Evolutionary conservation across 1,284 basidiomycete species (phyloP), one percentile per base, ranked within the genome.

Genomic region (Polyporus tsugae): DNA sequence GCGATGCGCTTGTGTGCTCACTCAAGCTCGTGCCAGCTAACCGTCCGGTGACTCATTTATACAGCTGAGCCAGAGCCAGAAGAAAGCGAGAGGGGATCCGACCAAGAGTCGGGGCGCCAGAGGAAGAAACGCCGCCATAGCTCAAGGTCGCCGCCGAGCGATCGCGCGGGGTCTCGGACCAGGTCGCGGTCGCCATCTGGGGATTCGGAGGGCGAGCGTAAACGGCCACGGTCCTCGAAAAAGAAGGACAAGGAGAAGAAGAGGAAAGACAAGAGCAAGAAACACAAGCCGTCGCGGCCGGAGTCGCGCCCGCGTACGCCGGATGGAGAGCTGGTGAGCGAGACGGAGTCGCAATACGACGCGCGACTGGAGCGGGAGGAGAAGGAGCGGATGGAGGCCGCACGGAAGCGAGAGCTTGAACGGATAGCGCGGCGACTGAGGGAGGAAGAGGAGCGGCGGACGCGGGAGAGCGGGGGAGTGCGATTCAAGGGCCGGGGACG

Each of bases 321-420:
- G 36, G 72, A 69, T 39, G 63, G 65, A 5, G 74, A 69, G 46
- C 74, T 89, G 85, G 13, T 86, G 84, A 73, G 86, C 90, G 84
- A 85, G 74, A 85, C 84, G 0, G 81, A 84, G 70, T 84, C 84
- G 76, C 91, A 93, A 75, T 91, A 92, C 73, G 92, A 92, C 75
- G 87, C 87, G 0, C 81, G 91, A 52, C 75, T 93, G 57, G 91
- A 92, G 75, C 81, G 89, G 42, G 92, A 93, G 77, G 91, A 93
- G 78, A 85, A 84, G 36, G 89, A 90, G 73, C 81, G 90, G 36
- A 71, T 87, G 0, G 88, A 84, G 70, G 81, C 78, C 6, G 82
- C 80, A 39, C 82, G 82, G 64, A 83, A 78, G 70, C 79, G 75
- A 55, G 86, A 90, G 67, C 76, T 92, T 39, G 84, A 86, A 70